Conservation (phyloP, 768 basidiomycete genomes). For the Hericium rajendrae region DNA sequence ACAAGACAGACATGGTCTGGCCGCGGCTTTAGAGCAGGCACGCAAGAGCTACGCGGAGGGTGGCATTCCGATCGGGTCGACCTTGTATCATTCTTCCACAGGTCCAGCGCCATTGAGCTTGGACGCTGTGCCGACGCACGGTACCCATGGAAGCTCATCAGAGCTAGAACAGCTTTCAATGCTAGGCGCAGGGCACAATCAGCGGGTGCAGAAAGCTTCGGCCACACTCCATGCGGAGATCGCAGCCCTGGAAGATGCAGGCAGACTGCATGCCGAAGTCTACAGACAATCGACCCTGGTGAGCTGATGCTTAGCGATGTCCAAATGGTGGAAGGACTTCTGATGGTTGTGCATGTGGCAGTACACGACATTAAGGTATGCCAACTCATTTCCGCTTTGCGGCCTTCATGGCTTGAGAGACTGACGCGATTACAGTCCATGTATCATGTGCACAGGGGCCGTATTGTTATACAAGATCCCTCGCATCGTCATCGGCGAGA, state of each 20-base stretch:
- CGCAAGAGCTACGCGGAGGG: slow-evolving; percentile 38
- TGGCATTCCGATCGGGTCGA: slow-evolving; percentile 57
- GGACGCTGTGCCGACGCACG: slow-evolving; percentile 15
- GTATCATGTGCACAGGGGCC: slow-evolving; percentile 58
- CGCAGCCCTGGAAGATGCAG: slow-evolving; percentile 43
- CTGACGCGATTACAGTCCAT: slow-evolving; percentile 33
- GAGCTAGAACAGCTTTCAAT: neutral
- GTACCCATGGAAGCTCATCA: neutral
- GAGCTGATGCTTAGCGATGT: slow-evolving; percentile 8
- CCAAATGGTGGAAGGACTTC: neutral
- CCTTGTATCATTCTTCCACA: slow-evolving; percentile 18
- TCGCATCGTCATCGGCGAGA: slow-evolving; percentile 59
- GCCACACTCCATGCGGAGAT: slow-evolving; percentile 40
- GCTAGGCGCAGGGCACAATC: slow-evolving; percentile 36
- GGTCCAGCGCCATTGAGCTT: no score
- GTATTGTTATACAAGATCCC: slow-evolving; percentile 56
- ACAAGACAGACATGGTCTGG: slow-evolving; percentile 23
- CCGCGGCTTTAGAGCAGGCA: slow-evolving; percentile 32
- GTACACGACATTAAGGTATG: slow-evolving; percentile 31
- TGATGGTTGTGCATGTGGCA: slow-evolving; percentile 5
- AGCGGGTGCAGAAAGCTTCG: slow-evolving; percentile 33
- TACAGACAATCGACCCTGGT: slow-evolving; percentile 45
- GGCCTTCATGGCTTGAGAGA: no score
- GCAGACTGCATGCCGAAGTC: slow-evolving; percentile 32
- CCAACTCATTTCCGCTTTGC: no score